phyloP scores from a whole-genome alignment of 495 filamentous ascomycete species.

The Hypoxylon fuscum region DNA sequence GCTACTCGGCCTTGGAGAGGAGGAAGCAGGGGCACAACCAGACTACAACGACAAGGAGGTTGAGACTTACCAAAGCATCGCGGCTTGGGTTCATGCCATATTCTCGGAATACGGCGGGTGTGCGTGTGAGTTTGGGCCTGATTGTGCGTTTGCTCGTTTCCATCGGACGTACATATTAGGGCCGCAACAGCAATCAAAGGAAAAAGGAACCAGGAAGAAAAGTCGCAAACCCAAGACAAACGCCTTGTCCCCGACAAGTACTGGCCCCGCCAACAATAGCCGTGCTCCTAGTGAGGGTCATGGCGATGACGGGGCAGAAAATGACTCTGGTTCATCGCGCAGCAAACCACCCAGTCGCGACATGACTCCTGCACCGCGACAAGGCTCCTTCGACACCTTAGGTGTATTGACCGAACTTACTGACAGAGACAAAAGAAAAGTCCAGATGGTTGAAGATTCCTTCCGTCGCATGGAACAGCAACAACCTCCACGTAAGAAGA shows the following conservation, averaged over 20 bases:
- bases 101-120: conserved; percentile 89
- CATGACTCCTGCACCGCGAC: conserved; percentile 71
- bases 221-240: conserved; percentile 63
- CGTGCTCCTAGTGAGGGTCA: conserved; percentile 79
- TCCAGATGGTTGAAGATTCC: conserved; percentile 81
- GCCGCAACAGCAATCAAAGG: conserved; percentile 48
- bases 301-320: conserved; percentile 61
- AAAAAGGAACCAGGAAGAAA: conserved; percentile 69
- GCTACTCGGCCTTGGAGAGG: conserved; percentile 60
- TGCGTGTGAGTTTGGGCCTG: conserved; percentile 72
- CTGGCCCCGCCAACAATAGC: conserved; percentile 75
- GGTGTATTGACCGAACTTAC: conserved; percentile 72
- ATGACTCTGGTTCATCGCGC: conserved; percentile 75
- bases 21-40: conserved; percentile 50
- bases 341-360: conserved; percentile 85
- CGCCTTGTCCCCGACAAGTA: conserved; percentile 71
- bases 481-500: conserved; percentile 66
- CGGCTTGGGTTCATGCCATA: conserved; percentile 70
- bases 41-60: conserved; percentile 57
- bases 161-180: conserved; percentile 70
- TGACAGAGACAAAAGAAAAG: conserved; percentile 86
- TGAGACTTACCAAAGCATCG: conserved; percentile 55
- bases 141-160: conserved; percentile 78
- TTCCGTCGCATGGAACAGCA: conserved; percentile 73
- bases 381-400: conserved; percentile 59